These are phyloP conservation scores for Murraya paniculata DNA, from an alignment of 345 rosid species.

Conservation along the genomic window DNA sequence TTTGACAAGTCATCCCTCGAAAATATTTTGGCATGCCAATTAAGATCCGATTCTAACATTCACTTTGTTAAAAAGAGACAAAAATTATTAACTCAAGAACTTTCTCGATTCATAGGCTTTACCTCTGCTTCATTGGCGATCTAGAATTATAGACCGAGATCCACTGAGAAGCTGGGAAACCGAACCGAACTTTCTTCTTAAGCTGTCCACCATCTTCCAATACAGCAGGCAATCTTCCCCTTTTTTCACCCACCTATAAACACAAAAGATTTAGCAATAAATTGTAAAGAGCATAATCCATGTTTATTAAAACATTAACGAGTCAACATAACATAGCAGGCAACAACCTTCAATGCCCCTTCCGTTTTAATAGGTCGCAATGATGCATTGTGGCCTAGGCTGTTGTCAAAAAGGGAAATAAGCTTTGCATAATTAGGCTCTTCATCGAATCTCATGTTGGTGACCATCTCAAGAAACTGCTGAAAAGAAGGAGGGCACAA, in stretches of 20 bases:
- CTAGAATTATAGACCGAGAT: slow-evolving; percentile 46
- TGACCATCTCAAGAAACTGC: slow-evolving; percentile 52
- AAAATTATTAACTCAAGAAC: background rate
- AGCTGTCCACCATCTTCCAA: slow-evolving; percentile 48
- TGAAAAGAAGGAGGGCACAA: slow-evolving; percentile 52
- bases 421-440: slow-evolving; percentile 55
- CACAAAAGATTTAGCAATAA: background rate
- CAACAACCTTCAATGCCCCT: slow-evolving; percentile 50
- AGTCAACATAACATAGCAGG: background rate
- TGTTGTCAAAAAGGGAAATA: slow-evolving; percentile 43
- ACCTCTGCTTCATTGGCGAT: slow-evolving; percentile 62
- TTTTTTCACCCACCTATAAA: slow-evolving; percentile 44
- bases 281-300: background rate
- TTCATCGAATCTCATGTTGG: slow-evolving; percentile 59
- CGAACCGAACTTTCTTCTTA: slow-evolving; percentile 49
- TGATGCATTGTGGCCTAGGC: slow-evolving; percentile 33
- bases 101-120: background rate
- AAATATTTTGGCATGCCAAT: background rate
- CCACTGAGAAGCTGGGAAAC: slow-evolving; percentile 63
- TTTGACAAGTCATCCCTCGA: background rate
- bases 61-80: background rate
- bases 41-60: background rate
- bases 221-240: slow-evolving; percentile 40
- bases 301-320: background rate
- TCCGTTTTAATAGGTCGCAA: slow-evolving; percentile 48